Base-by-base conservation (phyloP, 148 eudicot species). In the Camellia granthamiana region DNA sequence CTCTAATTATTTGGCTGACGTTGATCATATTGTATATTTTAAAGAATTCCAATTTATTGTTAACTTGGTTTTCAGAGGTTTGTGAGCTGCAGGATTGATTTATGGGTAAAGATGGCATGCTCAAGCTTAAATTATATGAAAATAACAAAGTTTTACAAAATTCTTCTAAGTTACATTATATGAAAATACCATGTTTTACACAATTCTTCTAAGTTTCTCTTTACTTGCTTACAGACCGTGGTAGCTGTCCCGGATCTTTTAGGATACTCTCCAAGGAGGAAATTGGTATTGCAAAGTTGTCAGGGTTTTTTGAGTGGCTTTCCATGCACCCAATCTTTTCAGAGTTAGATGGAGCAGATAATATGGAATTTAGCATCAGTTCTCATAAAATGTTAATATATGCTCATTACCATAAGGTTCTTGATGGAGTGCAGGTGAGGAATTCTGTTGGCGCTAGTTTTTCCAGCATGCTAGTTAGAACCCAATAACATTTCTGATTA, bases 341-440 rank as follows among this genome's bases (percentile, higher is more conserved):
- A 68, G 93, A 92, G 80, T 77, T 80, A 44, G 87, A 86, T 82
- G 85, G 69, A 64, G 85, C 83, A 14, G 85, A 83, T 64, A 77
- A 86, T 81, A 43, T 23, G 30, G 92, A 89, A 69, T 75, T 74
- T 78, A 82, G 86, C 68, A 73, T 78, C 74, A 85, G 90, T 81
- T 88, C 88, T 83, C 94, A 90, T 66, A 97, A 97, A 88, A 97
- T 97, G 99, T 94, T 97, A 85, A 86, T 97, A 79, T 97, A 94
- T 90, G 97, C 91, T 86, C 97, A 97, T 88, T 94, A 97, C 87
- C 93, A 89, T 77, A 94, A 87, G 84, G 99, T 97, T 84, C 88
- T 92, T 81, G 97, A 97, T 81, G 82, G 85, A 69, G 86, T 97
- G 52, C 99, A 97, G 98, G 99, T 97, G 81, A 83, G 85, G 78